These are phyloP conservation scores for Tritrichomonas musculus DNA, from an alignment of 208 protist genomes.

Conservation along the genomic window DNA sequence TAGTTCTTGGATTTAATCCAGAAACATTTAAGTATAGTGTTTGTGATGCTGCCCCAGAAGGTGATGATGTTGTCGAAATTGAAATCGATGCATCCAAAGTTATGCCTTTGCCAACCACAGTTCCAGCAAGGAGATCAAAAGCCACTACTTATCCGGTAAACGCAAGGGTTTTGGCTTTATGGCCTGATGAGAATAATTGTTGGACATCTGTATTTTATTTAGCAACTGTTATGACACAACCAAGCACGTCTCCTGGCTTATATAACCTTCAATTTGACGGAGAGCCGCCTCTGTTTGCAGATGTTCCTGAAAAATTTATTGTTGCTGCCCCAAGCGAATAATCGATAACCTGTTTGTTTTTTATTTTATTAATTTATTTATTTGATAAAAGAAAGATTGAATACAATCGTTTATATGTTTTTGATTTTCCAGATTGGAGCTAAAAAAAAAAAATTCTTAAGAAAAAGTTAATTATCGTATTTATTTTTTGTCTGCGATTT, in stretches of 20 bases:
- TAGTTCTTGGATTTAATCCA: neutral
- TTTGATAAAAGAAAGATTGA: too few species aligned
- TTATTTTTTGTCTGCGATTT: too few species aligned
- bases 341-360: too few species aligned
- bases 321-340: neutral
- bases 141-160: neutral
- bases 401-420: too few species aligned
- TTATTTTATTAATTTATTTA: too few species aligned
- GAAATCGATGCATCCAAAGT: neutral
- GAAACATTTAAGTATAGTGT: neutral
- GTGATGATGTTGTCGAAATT: neutral
- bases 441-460: too few species aligned
- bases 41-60: neutral
- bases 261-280: neutral
- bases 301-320: constrained; percentile 18
- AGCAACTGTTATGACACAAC: neutral
- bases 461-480: too few species aligned
- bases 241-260: neutral
- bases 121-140: neutral
- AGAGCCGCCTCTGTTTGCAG: neutral
- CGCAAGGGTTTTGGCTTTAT: neutral
- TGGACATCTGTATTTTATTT: constrained; percentile 25
- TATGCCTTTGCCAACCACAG: neutral
- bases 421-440: too few species aligned
- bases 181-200: neutral